These are phyloP conservation scores for Sporisorium sorghi DNA, from an alignment of 1,284 basidiomycete genomes.

Conservation along the genomic window DNA sequence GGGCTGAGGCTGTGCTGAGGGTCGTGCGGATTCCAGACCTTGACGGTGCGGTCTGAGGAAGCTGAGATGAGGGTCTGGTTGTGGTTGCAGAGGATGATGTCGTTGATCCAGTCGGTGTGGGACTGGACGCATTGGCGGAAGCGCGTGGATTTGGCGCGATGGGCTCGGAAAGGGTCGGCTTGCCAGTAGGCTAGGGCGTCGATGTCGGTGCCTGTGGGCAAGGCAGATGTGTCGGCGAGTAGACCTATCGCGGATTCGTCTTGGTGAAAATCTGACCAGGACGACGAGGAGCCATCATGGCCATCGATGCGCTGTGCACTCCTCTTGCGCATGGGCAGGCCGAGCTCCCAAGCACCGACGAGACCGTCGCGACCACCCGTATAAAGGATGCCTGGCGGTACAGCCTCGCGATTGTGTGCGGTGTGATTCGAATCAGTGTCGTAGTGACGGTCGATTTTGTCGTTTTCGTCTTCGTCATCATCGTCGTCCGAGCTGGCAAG, in stretches of 20 bases:
- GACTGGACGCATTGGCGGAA: slow-evolving; percentile 64
- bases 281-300: slow-evolving; percentile 12
- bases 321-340: slow-evolving; percentile 74
- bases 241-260: slow-evolving; percentile 24
- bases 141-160: slow-evolving; percentile 24
- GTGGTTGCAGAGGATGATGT: slow-evolving; percentile 88
- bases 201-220: slow-evolving; percentile 12
- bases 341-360: slow-evolving; percentile 90
- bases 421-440: slow-evolving; percentile 5
- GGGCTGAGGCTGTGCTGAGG: slow-evolving; percentile 74
- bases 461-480: slow-evolving; percentile 7
- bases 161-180: slow-evolving; percentile 43
- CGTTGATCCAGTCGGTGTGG: slow-evolving; percentile 92
- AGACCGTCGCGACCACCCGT: slow-evolving; percentile 92
- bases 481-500: slow-evolving; percentile 21
- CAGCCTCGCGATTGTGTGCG: not conserved
- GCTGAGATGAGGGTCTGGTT: slow-evolving; percentile 95
- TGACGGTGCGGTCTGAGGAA: slow-evolving; percentile 93
- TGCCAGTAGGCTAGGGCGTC: slow-evolving; percentile 41
- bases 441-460: not conserved
- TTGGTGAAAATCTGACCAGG: slow-evolving; percentile 14
- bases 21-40: slow-evolving; percentile 91
- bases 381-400: slow-evolving; percentile 90
- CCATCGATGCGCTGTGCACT: slow-evolving; percentile 16
- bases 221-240: slow-evolving; percentile 29